Conservation (phyloP, 345 rosid genomes). For the Turnera subulata region DNA sequence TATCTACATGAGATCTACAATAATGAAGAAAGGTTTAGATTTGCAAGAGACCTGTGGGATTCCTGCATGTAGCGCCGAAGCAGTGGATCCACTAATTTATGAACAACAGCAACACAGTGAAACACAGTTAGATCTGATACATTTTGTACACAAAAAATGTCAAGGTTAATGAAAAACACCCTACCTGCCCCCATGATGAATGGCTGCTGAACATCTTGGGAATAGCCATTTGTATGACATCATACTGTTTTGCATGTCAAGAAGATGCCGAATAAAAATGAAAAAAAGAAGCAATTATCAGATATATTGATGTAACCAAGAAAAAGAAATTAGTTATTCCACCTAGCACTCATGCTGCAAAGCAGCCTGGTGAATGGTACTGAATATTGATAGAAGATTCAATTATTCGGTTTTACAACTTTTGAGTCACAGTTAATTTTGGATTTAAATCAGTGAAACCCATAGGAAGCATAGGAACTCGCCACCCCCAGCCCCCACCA, state of each 20-base stretch:
- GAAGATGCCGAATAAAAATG: constrained; percentile 13
- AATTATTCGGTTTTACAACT: too few species aligned
- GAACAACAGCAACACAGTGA: constrained; percentile 7
- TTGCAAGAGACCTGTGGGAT: constrained; percentile 64
- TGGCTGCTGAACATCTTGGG: constrained; percentile 60
- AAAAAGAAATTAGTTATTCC: background rate
- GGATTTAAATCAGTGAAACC: too few species aligned
- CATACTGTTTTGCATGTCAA: constrained; percentile 38
- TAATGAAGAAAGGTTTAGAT: constrained; percentile 1
- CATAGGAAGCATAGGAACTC: too few species aligned
- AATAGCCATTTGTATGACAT: constrained; percentile 73
- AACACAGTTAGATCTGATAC: constrained; percentile 13
- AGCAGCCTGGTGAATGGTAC: background rate
- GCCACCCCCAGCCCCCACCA: too few species aligned
- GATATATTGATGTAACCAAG: background rate
- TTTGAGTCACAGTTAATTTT: too few species aligned
- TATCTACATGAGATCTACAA: constrained; percentile 8
- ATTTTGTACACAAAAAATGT: background rate
- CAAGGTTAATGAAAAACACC: background rate
- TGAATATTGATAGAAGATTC: too few species aligned
- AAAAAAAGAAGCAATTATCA: background rate
- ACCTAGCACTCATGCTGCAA: background rate
- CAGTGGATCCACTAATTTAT: constrained; percentile 68
- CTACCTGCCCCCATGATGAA: constrained; percentile 97
- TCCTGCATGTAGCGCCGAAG: constrained; percentile 80